phyloP scores from a whole-genome alignment of 2,329 filamentous ascomycete species.

The Penicillium brasilianum region DNA sequence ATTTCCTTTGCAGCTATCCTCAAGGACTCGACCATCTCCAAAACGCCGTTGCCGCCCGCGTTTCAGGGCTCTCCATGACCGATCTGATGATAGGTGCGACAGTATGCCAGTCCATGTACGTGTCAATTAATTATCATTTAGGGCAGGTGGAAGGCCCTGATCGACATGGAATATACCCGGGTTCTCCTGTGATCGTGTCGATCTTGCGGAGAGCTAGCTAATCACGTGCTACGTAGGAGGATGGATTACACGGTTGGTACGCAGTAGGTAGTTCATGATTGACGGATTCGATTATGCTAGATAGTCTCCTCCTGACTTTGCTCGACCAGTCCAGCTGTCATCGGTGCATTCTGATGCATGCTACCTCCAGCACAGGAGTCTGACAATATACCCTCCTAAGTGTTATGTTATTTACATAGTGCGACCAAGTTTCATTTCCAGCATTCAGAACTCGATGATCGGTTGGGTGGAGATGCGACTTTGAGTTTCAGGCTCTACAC shows the following conservation, averaged over 20 bases:
- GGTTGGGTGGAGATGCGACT: background rate
- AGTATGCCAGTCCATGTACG: background rate
- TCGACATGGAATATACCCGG: background rate
- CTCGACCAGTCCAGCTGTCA: conserved; percentile 8
- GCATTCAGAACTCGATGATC: background rate
- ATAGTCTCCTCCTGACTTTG: background rate
- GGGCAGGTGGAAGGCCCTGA: background rate
- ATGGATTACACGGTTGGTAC: no score
- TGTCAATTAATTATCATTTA: background rate
- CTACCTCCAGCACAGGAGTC: background rate
- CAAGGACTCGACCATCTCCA: background rate
- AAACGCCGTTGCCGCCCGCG: conserved; percentile 18
- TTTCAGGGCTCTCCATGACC: conserved; percentile 8
- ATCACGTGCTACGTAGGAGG: background rate
- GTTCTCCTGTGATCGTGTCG: background rate
- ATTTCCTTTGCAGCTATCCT: background rate
- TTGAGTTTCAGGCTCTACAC: conserved; percentile 7
- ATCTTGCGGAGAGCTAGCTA: background rate
- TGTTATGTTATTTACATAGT: background rate
- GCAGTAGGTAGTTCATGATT: no score
- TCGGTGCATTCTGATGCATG: conserved; percentile 23
- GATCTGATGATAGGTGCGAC: background rate
- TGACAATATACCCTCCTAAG: background rate
- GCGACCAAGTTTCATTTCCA: background rate
- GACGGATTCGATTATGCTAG: background rate